Base-by-base conservation (phyloP, 2,329 filamentous ascomycete species). In the Penicillium palitans region DNA sequence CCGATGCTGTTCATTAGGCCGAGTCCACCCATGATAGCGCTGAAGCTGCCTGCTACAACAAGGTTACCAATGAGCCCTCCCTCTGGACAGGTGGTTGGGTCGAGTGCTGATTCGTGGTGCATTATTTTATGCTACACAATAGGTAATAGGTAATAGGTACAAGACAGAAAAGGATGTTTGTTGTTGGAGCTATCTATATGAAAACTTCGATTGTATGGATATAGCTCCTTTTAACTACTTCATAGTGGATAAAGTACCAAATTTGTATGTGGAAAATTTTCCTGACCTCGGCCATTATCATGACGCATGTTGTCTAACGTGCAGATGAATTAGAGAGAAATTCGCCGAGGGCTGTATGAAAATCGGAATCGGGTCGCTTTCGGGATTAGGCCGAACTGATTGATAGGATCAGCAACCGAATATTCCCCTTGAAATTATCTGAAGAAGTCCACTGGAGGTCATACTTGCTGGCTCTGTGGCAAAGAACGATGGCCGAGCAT, bases 31-130 rank as follows among this genome's bases (percentile, higher is more conserved):
- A 77, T 66, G 61, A 79, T 75, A 27, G 70, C 69, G 65, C 72
- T 76, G 66, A 73, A 78, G 17, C 76, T 71, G 6, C 77, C 79
- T 2, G 74, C 59, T 0, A 79, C 78, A 1, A 79, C 76, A 0
- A 76, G 69, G 76, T 78, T 80, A 35, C 78, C 77, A 41, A 65
- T 59, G 2, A 70, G 58, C 0, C 78, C 78, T 17, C 78, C 78
- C 58, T 80, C 79, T 0, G 78, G 78, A 57, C 70, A 73, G 35
- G 52, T 55, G 39, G 58, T 41, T 52, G 50, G 25, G 33, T 60
- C 39, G 42, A n/a, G 3, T 44, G 60, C 55, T 9, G 58, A 49
- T 57, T 64, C 58, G 44, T 54, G 41, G 46, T 65, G 61, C 61
- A 62, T 64, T 59, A 33, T 47, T 29, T 25, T 19, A 47, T 42